Base-by-base conservation (phyloP, 1,139 yeast species). In the Geotrichum siamense region DNA sequence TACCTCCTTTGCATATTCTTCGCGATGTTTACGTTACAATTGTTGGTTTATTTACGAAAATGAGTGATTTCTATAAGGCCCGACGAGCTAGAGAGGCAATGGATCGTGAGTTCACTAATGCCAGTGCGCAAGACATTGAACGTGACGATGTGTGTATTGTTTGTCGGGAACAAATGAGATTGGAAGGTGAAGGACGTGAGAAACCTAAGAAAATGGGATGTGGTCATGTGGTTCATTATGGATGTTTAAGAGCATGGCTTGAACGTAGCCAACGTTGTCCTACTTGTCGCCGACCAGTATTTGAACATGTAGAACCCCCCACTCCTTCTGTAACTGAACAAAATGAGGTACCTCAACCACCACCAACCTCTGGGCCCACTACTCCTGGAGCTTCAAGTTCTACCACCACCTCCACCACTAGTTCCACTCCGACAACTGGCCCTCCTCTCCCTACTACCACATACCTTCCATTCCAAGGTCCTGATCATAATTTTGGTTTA, bases 261-360 rank as follows among this genome's bases (percentile, higher is more conserved):
- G 95, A 85, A 57, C 72, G 95, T 52, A 85, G 96, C 0, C 93
- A 82, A 55, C 76, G 78, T 23, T 91, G 99, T 65, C 98, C 99
- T 0, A 78, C 89, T 46, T 91, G 97, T 63, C 72, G 96, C 53
- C 69, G 81, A 16, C 76, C 81, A n/a, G 95, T 87, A 8, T 45
- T 64, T n/a, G 30, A 23, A n/a, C 21, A 8, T 20, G 19, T 15
- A 9, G 30, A 36, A 8, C 13, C 28, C 15, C 23, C 31, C 23
- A 28, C 29, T n/a, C 22, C 32, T 16, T 22, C 27, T 6, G 23
- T n/a, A 5, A 20, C 10, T 23, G 39, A 23, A 2, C 17, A 13
- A 6, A 26, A 26, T 26, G 16, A 9, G 26, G 25, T n/a, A 8
- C 39, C 17, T 20, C 23, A 36, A 16, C 31, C 17, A 16, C 39